These are phyloP conservation scores for Pseudotsuga menziesii DNA, from an alignment of 75 land plant genomes.

Conservation along the genomic window DNA sequence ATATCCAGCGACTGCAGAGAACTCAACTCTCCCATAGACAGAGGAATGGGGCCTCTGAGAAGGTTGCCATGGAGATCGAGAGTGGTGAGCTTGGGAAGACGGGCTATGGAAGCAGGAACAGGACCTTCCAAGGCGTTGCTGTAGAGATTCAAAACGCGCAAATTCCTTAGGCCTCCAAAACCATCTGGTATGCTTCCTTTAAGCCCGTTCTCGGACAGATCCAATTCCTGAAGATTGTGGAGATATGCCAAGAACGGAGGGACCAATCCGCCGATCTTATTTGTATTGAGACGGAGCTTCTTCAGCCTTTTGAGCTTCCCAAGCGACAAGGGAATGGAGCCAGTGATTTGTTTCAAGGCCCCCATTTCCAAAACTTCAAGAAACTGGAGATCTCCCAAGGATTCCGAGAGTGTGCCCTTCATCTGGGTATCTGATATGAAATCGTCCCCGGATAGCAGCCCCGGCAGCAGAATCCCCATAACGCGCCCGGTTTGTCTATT, in stretches of 20 bases:
- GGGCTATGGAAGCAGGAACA: constrained; percentile 27
- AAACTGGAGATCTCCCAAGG: constrained; percentile 32
- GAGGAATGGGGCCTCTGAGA: constrained; percentile 19
- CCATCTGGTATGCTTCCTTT: constrained; percentile 32
- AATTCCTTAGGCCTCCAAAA: constrained; percentile 16
- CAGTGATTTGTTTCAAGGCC: constrained; percentile 32
- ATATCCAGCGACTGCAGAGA: constrained; percentile 32
- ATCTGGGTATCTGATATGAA: constrained; percentile 24
- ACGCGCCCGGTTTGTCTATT: constrained; percentile 31
- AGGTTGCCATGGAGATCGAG: constrained; percentile 24
- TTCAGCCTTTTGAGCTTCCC: constrained; percentile 32
- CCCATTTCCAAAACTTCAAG: constrained; percentile 44
- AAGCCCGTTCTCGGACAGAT: constrained; percentile 46
- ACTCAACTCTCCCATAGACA: constrained; percentile 15
- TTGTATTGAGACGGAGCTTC: constrained; percentile 53
- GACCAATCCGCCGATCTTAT: constrained; percentile 56
- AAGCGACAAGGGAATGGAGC: constrained; percentile 37
- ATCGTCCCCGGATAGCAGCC: constrained; percentile 19
- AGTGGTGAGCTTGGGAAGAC: background rate
- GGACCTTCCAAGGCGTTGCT: constrained; percentile 47
- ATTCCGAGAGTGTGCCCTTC: constrained; percentile 40
- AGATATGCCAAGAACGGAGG: constrained; percentile 38
- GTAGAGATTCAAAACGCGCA: constrained; percentile 32
- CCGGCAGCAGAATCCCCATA: constrained; percentile 29
- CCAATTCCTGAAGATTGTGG: constrained; percentile 24